Evolutionary conservation across 2,329 filamentous ascomycete genomes (phyloP).

Genomic region (Hymenoscyphus linearis): DNA sequence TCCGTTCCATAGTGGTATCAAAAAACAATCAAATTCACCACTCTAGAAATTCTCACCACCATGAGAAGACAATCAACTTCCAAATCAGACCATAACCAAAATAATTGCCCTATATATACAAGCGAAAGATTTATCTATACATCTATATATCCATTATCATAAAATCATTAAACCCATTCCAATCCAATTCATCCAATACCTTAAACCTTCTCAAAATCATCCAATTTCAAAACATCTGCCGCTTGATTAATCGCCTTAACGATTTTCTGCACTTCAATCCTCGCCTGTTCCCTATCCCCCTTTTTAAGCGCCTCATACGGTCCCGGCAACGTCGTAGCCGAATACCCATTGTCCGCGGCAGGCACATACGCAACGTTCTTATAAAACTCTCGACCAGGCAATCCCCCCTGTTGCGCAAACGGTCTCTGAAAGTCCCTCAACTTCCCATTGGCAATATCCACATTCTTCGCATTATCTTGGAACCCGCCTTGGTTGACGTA

Average conservation of each 20-base stretch:
- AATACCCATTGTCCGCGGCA: background rate
- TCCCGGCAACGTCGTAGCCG: background rate
- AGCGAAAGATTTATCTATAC: background rate
- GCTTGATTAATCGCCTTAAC: background rate
- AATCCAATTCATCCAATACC: background rate
- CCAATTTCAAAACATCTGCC: background rate
- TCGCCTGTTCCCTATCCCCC: background rate
- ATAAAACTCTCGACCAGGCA: slow-evolving; percentile 3
- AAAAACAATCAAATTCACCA: no score
- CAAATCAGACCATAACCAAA: background rate
- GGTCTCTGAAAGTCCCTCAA: slow-evolving; percentile 3
- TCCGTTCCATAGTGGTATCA: no score
- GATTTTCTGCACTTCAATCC: background rate
- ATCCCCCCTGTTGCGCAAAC: background rate
- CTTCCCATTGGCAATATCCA: background rate
- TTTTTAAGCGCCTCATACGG: background rate
- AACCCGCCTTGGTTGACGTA: background rate
- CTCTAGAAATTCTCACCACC: no score
- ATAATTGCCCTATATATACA: background rate
- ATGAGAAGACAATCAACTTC: no score
- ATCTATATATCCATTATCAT: background rate
- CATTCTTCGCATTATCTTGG: background rate
- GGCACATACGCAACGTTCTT: slow-evolving; percentile 4
- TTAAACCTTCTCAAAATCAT: background rate
- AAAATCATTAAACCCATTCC: background rate